phyloP scores from a whole-genome alignment of 148 eudicot genomes.

The Rhododendron molle region DNA sequence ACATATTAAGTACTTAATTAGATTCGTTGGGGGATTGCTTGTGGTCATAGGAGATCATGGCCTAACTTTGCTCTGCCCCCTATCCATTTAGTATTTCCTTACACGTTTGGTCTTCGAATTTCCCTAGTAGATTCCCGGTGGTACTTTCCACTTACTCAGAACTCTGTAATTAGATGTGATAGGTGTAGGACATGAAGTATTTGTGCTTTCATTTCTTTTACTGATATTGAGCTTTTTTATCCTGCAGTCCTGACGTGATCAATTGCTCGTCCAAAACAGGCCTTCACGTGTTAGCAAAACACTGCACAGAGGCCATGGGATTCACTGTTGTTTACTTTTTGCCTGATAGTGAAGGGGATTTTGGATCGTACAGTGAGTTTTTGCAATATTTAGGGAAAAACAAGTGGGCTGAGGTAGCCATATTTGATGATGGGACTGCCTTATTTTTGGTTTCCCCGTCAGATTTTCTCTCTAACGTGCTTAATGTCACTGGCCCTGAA shows the following conservation, averaged over 20 bases:
- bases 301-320: slow-evolving; percentile 70
- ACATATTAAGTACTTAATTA: neutral
- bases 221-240: neutral
- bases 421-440: slow-evolving; percentile 87
- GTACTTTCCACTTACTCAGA: too few species aligned
- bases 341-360: slow-evolving; percentile 93
- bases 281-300: slow-evolving; percentile 73
- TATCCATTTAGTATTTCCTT: neutral
- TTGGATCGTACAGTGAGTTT: slow-evolving; percentile 85
- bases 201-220: neutral
- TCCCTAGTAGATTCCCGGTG: neutral
- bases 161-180: neutral
- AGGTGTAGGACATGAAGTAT: neutral
- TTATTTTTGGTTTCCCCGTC: slow-evolving; percentile 97
- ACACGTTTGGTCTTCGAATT: too few species aligned
- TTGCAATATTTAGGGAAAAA: slow-evolving; percentile 62
- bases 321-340: slow-evolving; percentile 69
- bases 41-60: neutral
- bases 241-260: slow-evolving; percentile 72
- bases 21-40: neutral
- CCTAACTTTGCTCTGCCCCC: neutral
- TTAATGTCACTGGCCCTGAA: slow-evolving; percentile 66
- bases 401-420: slow-evolving; percentile 90
- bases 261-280: slow-evolving; percentile 90
- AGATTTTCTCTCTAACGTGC: slow-evolving; percentile 62